Evolutionary conservation across 2,329 filamentous ascomycete genomes (phyloP).

Genomic region (Clonostachys sp.): DNA sequence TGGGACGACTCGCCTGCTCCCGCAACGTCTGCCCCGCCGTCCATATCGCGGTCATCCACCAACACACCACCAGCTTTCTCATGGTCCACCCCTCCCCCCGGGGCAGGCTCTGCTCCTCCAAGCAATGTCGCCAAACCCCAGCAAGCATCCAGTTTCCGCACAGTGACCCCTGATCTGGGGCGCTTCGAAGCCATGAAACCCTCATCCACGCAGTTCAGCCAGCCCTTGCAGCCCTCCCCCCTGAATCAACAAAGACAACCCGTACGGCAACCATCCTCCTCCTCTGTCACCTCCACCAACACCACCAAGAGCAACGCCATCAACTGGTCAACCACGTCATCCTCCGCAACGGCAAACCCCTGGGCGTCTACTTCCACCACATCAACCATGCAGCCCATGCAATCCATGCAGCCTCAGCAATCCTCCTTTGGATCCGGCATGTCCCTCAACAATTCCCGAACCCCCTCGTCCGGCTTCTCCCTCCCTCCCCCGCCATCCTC

Average conservation of each 20-base stretch:
- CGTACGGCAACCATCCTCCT: conserved; percentile 2
- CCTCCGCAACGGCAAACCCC: conserved; percentile 32
- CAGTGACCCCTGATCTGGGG: conserved; percentile 54
- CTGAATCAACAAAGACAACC: background rate
- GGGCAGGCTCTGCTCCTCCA: conserved; percentile 21
- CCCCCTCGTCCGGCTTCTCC: conserved; percentile 44
- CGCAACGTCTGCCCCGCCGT: conserved; percentile 22
- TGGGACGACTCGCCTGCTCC: conserved; percentile 37
- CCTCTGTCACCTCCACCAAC: conserved; percentile 7
- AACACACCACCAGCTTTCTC: conserved; percentile 48
- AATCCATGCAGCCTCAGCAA: conserved; percentile 6
- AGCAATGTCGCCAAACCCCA: conserved; percentile 27
- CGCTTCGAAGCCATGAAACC: conserved; percentile 52
- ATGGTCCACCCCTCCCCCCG: conserved; percentile 53
- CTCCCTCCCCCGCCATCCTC: conserved; percentile 48
- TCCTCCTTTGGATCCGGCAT: no score
- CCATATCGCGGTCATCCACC: conserved; percentile 24
- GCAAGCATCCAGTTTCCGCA: conserved; percentile 38
- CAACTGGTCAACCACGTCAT: conserved; percentile 38
- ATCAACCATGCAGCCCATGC: conserved; percentile 1
- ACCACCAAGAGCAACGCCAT: conserved; percentile 27
- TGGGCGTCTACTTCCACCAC: conserved; percentile 37
- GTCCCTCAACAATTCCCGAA: conserved; percentile 12
- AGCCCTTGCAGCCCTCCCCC: conserved; percentile 46
- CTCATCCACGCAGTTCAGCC: conserved; percentile 57